Evolutionary conservation across 23 red algal species (phyloP).

Genomic region (Chondrus crispus): DNA sequence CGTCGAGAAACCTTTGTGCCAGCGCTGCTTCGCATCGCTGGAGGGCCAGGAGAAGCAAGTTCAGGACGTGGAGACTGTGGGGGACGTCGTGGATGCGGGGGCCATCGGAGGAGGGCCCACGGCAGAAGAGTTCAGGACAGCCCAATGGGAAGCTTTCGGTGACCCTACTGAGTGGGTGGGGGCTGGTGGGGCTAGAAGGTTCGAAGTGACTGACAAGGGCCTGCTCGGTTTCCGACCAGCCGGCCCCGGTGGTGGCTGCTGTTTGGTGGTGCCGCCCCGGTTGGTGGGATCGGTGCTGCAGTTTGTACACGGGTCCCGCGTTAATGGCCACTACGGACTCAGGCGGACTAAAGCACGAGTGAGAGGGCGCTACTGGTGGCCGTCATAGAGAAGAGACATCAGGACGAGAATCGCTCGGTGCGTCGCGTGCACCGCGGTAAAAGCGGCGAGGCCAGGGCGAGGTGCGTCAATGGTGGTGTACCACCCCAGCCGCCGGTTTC

Average conservation of each 20-base stretch:
- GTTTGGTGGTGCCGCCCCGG: no score
- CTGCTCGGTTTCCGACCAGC: no score
- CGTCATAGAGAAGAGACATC: background rate
- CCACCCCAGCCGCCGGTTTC: background rate
- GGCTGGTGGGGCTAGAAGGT: background rate
- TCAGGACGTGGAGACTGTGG: background rate
- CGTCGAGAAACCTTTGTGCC: background rate
- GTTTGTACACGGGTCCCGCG: background rate
- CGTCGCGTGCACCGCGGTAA: background rate
- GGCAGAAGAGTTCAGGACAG: background rate
- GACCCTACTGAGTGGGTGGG: background rate
- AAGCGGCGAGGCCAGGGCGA: background rate
- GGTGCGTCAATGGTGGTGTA: background rate
- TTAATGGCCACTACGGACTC: background rate
- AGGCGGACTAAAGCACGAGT: background rate
- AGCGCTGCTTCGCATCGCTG: background rate
- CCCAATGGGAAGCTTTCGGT: background rate
- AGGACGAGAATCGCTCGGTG: background rate
- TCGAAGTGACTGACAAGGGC: no score
- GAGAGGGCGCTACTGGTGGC: background rate
- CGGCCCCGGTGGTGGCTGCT: no score
- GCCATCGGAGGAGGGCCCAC: background rate
- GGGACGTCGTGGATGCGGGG: background rate
- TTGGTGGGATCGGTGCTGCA: no score
- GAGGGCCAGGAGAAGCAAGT: background rate